A percentile compares a stretch with the other conserved stretches of the same genome.
phyloP scores from a whole-genome alignment of 495 filamentous ascomycete genomes.

The Trichoderma virens region DNA sequence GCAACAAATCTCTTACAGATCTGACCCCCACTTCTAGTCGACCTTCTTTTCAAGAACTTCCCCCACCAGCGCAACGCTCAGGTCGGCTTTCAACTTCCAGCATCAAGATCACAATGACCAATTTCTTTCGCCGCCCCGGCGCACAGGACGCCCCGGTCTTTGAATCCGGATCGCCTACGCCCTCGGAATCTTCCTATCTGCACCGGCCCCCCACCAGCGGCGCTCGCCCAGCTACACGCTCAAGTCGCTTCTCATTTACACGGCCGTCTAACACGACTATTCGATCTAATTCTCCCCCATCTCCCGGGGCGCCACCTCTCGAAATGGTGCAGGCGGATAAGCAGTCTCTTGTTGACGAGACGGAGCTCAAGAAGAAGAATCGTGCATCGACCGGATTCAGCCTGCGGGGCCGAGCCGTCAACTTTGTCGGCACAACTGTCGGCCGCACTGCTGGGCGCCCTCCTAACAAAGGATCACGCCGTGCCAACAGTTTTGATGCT shows the following conservation, averaged over 20 bases:
- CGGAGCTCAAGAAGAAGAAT: slow-evolving; percentile 36
- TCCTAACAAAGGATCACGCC: slow-evolving; percentile 16
- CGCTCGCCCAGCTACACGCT: not conserved
- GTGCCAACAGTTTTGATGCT: slow-evolving; percentile 31
- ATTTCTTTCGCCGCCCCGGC: slow-evolving; percentile 25
- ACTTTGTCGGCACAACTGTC: slow-evolving; percentile 16
- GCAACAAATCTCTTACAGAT: slow-evolving; percentile 14
- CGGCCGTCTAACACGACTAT: slow-evolving; percentile 39
- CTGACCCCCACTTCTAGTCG: slow-evolving; percentile 13
- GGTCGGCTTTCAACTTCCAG: slow-evolving; percentile 27
- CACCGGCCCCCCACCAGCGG: slow-evolving; percentile 14
- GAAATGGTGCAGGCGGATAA: slow-evolving; percentile 26
- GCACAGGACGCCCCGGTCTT: slow-evolving; percentile 9
- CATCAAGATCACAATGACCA: slow-evolving; percentile 32
- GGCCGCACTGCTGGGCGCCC: slow-evolving; percentile 12
- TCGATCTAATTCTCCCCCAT: slow-evolving; percentile 47
- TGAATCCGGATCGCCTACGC: not conserved
- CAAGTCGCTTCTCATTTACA: slow-evolving; percentile 40
- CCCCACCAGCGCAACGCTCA: slow-evolving; percentile 20
- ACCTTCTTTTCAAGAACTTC: slow-evolving; percentile 12
- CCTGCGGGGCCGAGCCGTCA: slow-evolving; percentile 30
- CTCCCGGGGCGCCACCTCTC: slow-evolving; percentile 35
- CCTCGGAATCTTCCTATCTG: slow-evolving; percentile 9
- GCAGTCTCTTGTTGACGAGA: slow-evolving; percentile 23
- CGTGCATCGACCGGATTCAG: slow-evolving; percentile 40